Evolutionary conservation across 208 protist genomes (phyloP), one percentile per base, ranked within the genome.

Genomic region (Leishmania major): DNA sequence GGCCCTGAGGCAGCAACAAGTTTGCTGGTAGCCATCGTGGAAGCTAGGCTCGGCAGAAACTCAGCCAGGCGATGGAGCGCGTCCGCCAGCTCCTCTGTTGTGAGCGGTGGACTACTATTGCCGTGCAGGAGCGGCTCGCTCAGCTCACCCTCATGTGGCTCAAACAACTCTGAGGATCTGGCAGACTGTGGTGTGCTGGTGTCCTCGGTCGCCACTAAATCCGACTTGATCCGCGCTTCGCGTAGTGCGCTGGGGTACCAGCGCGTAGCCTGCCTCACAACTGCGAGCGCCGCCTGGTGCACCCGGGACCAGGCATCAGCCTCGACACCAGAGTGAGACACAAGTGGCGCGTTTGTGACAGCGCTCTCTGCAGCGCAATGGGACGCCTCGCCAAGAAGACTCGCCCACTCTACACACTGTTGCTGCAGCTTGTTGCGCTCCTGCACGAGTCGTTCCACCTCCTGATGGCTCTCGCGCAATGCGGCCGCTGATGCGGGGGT

Each of bases 381-480:
- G 10, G 55, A 10, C 5, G 37, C 19, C 25, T 59, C 51, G n/a
- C 64, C 55, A 67, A 84, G 67, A 55, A 84, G 62, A 59, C 55
- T 84, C 43, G 80, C 75, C 75, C 77, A 60, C 47, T 84, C 75
- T 3, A 84, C 55, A 55, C 80, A 84, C 53, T 84, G 80, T 1
- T 64, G 80, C 53, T 84, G 80, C 74, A 84, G 75, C n/a, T 69
- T 69, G 55, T 84, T 76, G n/a, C 77, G 77, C 43, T 84, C 80
- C 22, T 57, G 73, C 28, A 79, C 49, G 8, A 84, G 75, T 37
- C 66, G 45, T 75, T 84, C 80, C 55, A 84, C 80, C 66, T 84
- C 80, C 55, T 75, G 64, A 67, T 84, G 80, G 51, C 80, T 84
- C 51, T 77, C 72, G 31, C 53, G 80, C 62, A 84, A 70, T 59